Base-by-base conservation (phyloP, 768 basidiomycete genomes). In the Naematelia aurantialba region DNA sequence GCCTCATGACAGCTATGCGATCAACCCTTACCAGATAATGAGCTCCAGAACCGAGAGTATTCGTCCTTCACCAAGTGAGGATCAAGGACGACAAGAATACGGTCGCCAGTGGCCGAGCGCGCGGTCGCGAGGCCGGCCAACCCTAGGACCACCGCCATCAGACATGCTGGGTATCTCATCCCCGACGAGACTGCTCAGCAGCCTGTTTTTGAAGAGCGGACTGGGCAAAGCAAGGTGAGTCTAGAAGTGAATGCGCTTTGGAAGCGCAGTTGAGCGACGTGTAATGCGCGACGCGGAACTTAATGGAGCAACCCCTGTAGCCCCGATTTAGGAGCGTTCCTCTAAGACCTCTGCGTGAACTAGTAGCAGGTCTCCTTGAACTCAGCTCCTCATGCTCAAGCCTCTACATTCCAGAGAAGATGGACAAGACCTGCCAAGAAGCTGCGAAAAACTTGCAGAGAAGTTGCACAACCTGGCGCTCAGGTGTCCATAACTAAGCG, bases 11-110 rank as follows among this genome's bases (percentile, higher is more conserved):
- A 3, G 13, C 25, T 59, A 56, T 44, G 3, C 30, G 14, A 52
- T 44, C 17, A 19, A 17, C 47, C 72, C 81, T 49, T 55, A 93
- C 92, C 83, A 80, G 83, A 81, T 50, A 98, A 80, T 17, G 85
- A 85, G 55, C 82, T 76, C 77, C 90, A 93, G 83, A 96, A 94
- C 69, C 86, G 79, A 10, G 87, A 87, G 76, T 87, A 98, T 65
- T 87, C 82, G 12, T 79, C 78, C 74, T 82, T 83, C 69, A 84
- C 81, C n/a, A 86, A 78, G 29, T 79, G 80, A 0, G 85, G 83
- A 73, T 97, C 91, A 30, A 94, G 81, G 13, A 94, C 82, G 47
- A 96, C 88, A 13, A 97, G 83, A 17, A 96, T 88, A 29, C 67
- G 54, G 31, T 67, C 66, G 13, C 76, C 72, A 0, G 71, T 71